Base-by-base conservation (phyloP, 2,329 filamentous ascomycete species). In the Penicillium sp. region DNA sequence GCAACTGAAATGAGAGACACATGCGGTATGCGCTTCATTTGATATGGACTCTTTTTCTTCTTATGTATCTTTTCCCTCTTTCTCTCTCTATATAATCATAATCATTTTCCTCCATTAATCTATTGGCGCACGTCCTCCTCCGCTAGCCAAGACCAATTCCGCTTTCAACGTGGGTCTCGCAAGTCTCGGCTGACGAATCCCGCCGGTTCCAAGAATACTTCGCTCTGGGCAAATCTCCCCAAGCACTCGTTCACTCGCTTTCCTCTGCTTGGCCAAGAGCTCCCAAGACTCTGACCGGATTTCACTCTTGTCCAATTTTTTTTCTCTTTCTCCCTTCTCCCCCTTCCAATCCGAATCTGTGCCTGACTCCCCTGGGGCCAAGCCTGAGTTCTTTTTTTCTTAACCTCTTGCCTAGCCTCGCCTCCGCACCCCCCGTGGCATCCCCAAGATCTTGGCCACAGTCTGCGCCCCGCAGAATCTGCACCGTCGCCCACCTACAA, bases 141-240 rank as follows among this genome's bases (percentile, higher is more conserved):
- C 59, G 58, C 61, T 55, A 44, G 65, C 65, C 65, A 67, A 67
- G 64, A 64, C 61, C 36, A 7, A 23, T 58, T 65, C 64, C 62
- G 64, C 64, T 54, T 61, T 39, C 42, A 45, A 62, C 61, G 64
- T 66, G 65, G 64, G 63, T 61, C 65, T 51, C 23, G 29, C 55
- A 62, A 61, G 61, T 61, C 60, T 64, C 48, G 64, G 65, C 65
- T 67, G 65, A 66, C 65, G 65, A 67, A 66, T 66, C 64, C 65
- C 65, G 65, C 64, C 42, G 43, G 36, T 52, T 61, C 57, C 55
- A 64, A 61, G 55, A 48, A 44, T 33, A 47, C 57, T 48, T 61
- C 56, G 29, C 52, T 57, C 62, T 64, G 57, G 62, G 58, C 60
- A 57, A 65, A 58, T 55, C 60, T 63, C 50, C 55, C 52, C 19